phyloP scores from a whole-genome alignment of 129 eudicot species.

The Cynara cardunculus region DNA sequence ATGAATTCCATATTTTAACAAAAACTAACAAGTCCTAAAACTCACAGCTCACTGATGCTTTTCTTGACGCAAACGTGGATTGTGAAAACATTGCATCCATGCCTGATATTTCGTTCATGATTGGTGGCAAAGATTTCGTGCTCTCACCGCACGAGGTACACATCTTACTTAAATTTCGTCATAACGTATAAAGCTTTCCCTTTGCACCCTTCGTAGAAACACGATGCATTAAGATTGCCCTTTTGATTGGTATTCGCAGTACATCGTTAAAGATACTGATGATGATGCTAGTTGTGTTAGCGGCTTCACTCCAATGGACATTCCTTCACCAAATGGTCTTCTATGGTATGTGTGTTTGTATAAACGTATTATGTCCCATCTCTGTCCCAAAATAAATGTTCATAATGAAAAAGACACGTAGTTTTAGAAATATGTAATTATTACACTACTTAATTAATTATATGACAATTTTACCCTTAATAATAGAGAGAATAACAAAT shows the following conservation, averaged over 20 bases:
- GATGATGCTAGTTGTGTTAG: constrained; percentile 43
- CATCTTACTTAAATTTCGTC: background rate
- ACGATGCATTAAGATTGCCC: background rate
- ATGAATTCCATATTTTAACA: no score
- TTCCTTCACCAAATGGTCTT: constrained; percentile 57
- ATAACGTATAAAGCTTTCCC: background rate
- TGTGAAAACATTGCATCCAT: constrained; percentile 38
- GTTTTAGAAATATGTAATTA: no score
- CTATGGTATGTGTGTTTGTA: constrained; percentile 49
- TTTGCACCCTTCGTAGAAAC: no score
- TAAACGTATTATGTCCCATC: background rate
- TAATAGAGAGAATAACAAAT: no score
- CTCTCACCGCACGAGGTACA: constrained; percentile 65
- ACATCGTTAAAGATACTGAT: constrained; percentile 39
- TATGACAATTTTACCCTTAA: no score
- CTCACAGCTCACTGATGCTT: background rate
- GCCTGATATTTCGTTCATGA: constrained; percentile 58
- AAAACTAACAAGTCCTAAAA: background rate
- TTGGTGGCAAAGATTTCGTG: constrained; percentile 46
- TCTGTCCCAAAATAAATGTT: no score
- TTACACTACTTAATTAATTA: no score
- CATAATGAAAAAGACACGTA: no score
- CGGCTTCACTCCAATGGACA: constrained; percentile 64
- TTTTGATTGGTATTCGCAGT: constrained; percentile 30
- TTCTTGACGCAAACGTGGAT: constrained; percentile 19